Base-by-base conservation (phyloP, 2,329 filamentous ascomycete species). In the Colletotrichum lini region DNA sequence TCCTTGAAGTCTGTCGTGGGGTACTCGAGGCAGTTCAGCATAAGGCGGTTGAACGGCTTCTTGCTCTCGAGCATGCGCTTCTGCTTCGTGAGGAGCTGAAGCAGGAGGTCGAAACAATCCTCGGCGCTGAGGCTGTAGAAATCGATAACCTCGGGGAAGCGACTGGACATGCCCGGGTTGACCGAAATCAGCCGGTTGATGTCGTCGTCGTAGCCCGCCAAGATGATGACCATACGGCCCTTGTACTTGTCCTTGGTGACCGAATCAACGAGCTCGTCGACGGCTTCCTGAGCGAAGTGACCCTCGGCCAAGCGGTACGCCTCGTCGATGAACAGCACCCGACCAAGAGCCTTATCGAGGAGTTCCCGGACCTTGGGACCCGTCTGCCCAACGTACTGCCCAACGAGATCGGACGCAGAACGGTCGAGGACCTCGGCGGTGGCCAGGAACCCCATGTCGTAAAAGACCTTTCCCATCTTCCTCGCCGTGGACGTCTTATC, bases 391-490 rank as follows among this genome's bases (percentile, higher is more conserved):
- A 93, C 73, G 21, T 90, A 95, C 72, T 92, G 83, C 0, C 89
- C 93, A 0, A 95, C 84, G 0, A 95, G 78, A 44, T 95, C 92
- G 0, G 90, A 89, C 0, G 91, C 90, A 0, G 93, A 94, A 56
- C 86, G 88, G 65, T 94, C 91, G 0, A 90, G 78, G 0, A 94
- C 90, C 35, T 91, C 87, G 0, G 84, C 85, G 0, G 83, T 83
- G 0, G 88, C 80, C 0, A 95, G 81, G 44, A 95, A 88, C 0
- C 92, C 92, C 85, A 94, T 89, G 74, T 95, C 90, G 30, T 75
- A 72, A 4, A 89, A 95, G 0, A 95, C 84, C 72, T 93, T 88
- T 4, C 93, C 93, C 86, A 95, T 93, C 72, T 91, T 92, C n/a
- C 86, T 82, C 0, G 93, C 93, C 0, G 85, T 94, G 0, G 90